Percentiles rank a stretch among this genome's conserved stretches.
phyloP scores from a whole-genome alignment of 1,284 basidiomycete genomes.

The Ustilago loliicola region DNA sequence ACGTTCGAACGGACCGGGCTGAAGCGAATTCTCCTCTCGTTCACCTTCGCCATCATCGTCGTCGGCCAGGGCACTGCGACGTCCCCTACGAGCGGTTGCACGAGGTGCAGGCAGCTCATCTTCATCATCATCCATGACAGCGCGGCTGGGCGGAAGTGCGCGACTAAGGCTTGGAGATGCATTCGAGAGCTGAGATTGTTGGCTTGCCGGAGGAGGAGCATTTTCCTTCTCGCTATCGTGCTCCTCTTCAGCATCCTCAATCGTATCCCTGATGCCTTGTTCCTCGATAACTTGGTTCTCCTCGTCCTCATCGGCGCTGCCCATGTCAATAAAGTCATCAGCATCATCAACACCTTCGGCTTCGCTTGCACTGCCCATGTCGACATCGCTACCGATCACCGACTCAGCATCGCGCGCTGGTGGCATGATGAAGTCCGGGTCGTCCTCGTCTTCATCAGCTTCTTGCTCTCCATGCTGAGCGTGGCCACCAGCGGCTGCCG shows the following conservation, averaged over 20 bases:
- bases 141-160: constrained; percentile 24
- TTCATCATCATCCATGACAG: constrained; percentile 53
- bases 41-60: constrained; percentile 40
- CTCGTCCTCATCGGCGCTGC: constrained; percentile 32
- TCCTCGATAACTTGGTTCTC: constrained; percentile 15
- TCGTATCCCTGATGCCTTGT: constrained; percentile 19
- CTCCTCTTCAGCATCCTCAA: constrained; percentile 36
- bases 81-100: constrained; percentile 18
- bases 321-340: constrained; percentile 31
- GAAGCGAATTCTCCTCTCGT: constrained; percentile 30
- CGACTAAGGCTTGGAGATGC: constrained; percentile 29
- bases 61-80: constrained; percentile 42
- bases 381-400: constrained; percentile 45
- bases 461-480: constrained; percentile 17
- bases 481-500: constrained; percentile 9
- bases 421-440: constrained; percentile 45
- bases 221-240: constrained; percentile 64
- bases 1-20: constrained; percentile 35
- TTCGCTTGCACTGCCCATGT: constrained; percentile 52
- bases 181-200: constrained; percentile 29
- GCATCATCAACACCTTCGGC: constrained; percentile 30
- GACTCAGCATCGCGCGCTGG: constrained; percentile 41
- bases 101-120: constrained; percentile 45
- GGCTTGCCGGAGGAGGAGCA: constrained; percentile 45
- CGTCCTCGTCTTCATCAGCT: constrained; percentile 41